phyloP scores from a whole-genome alignment of 208 protist species.

The Leishmania martiniquensis region DNA sequence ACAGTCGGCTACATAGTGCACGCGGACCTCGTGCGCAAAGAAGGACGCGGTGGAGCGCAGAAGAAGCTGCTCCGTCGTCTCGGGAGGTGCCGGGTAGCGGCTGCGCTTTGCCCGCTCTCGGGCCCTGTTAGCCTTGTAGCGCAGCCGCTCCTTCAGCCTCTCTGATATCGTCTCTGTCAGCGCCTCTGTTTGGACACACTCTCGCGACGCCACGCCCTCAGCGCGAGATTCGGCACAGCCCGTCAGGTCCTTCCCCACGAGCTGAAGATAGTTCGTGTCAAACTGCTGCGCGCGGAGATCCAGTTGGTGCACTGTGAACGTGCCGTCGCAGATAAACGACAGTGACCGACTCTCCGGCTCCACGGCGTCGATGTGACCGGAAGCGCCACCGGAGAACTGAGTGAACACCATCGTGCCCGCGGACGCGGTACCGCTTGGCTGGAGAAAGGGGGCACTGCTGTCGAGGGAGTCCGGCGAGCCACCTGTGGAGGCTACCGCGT shows the following conservation, averaged over 20 bases:
- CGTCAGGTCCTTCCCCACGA: constrained; percentile 56
- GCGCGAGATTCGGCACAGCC: constrained; percentile 65
- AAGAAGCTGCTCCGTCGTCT: constrained; percentile 70
- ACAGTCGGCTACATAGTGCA: constrained; percentile 80
- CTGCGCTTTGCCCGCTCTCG: constrained; percentile 57
- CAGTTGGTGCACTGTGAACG: constrained; percentile 68
- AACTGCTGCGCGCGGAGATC: constrained; percentile 70
- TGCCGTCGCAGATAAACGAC: constrained; percentile 58
- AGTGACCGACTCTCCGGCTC: constrained; percentile 8
- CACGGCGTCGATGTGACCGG: neutral
- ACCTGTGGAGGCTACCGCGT: neutral
- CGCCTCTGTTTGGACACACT: constrained; percentile 84
- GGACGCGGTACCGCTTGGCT: neutral
- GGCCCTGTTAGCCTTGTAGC: constrained; percentile 50
- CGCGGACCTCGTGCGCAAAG: constrained; percentile 61
- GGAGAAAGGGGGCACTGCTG: neutral
- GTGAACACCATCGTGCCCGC: neutral
- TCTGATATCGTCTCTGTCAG: constrained; percentile 77
- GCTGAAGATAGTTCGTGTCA: constrained; percentile 64
- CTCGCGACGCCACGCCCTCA: constrained; percentile 69
- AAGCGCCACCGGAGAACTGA: neutral
- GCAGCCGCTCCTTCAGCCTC: constrained; percentile 44
- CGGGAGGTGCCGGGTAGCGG: constrained; percentile 62
- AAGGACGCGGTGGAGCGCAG: constrained; percentile 70
- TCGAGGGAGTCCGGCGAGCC: neutral